A percentile compares a stretch with the other conserved stretches of the same genome.
These are phyloP conservation scores for Thuidium tamariscinum DNA, from an alignment of 225 moss, liverwort and hornwort species.

Conservation along the genomic window DNA sequence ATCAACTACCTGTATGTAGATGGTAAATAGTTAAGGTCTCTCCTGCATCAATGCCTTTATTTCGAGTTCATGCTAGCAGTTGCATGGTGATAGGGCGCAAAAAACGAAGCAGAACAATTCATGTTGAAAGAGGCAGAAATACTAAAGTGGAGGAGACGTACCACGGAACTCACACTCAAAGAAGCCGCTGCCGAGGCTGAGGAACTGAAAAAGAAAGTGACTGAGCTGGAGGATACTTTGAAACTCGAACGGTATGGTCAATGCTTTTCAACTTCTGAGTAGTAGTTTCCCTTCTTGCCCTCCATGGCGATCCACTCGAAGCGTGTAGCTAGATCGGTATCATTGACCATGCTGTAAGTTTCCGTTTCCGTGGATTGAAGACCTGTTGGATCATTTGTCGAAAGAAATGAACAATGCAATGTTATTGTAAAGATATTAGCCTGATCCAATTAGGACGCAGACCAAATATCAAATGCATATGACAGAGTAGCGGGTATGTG, in stretches of 20 bases:
- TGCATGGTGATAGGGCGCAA: slow-evolving; percentile 53
- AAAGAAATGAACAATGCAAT: not conserved
- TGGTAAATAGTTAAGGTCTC: not conserved
- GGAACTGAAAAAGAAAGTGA: slow-evolving; percentile 42
- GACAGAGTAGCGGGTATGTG: not conserved
- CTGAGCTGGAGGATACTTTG: slow-evolving; percentile 54
- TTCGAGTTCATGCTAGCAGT: slow-evolving; percentile 8
- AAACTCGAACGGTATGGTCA: slow-evolving; percentile 54
- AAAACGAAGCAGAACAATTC: slow-evolving; percentile 76
- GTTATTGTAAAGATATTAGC: not conserved
- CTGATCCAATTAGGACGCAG: not conserved
- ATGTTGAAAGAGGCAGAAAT: slow-evolving; percentile 90
- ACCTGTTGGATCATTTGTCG: not conserved
- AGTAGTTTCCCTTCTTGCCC: not conserved
- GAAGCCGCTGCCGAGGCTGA: slow-evolving; percentile 46
- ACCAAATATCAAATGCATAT: not conserved
- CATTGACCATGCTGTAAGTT: not conserved
- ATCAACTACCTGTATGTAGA: not conserved
- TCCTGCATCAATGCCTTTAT: not conserved
- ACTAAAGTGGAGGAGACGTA: slow-evolving; percentile 55
- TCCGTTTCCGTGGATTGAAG: not conserved
- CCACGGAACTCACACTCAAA: slow-evolving; percentile 52
- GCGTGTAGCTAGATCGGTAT: not conserved
- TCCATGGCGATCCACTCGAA: not conserved
- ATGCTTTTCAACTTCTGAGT: not conserved